A percentile compares a stretch with the other conserved stretches of the same genome.
Evolutionary conservation across 2,329 filamentous ascomycete species (phyloP).

Genomic region (Aspergillus sp.): DNA sequence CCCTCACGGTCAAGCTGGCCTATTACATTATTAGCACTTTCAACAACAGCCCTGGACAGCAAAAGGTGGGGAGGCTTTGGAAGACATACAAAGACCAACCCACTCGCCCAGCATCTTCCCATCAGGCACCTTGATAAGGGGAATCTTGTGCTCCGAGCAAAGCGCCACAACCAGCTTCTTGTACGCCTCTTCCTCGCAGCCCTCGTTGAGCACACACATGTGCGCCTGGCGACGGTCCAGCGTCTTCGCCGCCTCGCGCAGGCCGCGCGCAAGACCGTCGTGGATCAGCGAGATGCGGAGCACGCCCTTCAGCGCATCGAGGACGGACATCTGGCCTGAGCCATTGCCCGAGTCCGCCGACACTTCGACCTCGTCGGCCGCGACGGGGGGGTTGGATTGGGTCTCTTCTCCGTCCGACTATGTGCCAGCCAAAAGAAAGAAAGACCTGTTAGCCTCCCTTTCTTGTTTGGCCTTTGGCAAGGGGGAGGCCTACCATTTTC

Average conservation of each 20-base stretch:
- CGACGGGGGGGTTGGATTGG: conserved; percentile 58
- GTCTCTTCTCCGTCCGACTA: conserved; percentile 99
- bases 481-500: conserved; percentile 37
- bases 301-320: conserved; percentile 97
- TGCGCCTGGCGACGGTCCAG: conserved; percentile 97
- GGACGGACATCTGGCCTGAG: conserved; percentile 74
- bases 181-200: conserved; percentile 99
- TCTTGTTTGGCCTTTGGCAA: too few relatives aligned
- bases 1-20: conserved; percentile 98
- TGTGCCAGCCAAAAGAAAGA: too few relatives aligned
- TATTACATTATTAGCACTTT: conserved; percentile 31
- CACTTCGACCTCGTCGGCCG: conserved; percentile 87
- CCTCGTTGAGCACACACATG: conserved; percentile 99
- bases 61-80: not conserved
- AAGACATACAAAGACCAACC: conserved; percentile 92
- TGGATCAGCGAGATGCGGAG: conserved; percentile 98
- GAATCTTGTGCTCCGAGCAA: conserved; percentile 99
- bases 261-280: conserved; percentile 96
- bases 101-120: conserved; percentile 99
- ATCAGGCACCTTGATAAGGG: conserved; percentile 98
- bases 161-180: conserved; percentile 99
- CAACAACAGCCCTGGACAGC: not conserved
- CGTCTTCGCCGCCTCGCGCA: conserved; percentile 97
- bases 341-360: conserved; percentile 69
- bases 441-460: too few relatives aligned